Evolutionary conservation across 129 eudicot species (phyloP).

Genomic region (carrot (Daucus carota)): DNA sequence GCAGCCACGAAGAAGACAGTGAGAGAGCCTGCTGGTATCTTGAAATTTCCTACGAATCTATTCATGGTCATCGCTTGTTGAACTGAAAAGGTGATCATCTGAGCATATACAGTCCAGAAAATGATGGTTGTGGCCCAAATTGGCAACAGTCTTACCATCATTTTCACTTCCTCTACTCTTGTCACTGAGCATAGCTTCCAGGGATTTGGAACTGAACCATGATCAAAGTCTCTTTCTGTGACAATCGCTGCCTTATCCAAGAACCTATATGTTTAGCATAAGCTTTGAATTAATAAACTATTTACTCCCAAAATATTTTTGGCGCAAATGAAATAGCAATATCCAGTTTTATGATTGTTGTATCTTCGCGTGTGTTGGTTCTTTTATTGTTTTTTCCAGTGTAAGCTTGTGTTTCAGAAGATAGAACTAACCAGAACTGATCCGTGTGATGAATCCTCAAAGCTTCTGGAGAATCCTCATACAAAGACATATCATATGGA

Average conservation of each 20-base stretch:
- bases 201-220: slow-evolving; percentile 40
- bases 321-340: not conserved
- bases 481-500: slow-evolving; percentile 55
- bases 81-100: slow-evolving; percentile 93
- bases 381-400: not conserved
- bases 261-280: slow-evolving; percentile 26
- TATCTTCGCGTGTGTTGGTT: not conserved
- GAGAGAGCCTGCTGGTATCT: slow-evolving; percentile 93
- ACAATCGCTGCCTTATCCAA: slow-evolving; percentile 97
- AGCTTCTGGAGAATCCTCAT: slow-evolving; percentile 54
- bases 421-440: slow-evolving; percentile 46
- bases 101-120: slow-evolving; percentile 94
- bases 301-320: not conserved
- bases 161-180: slow-evolving; percentile 90
- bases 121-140: slow-evolving; percentile 94
- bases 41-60: slow-evolving; percentile 53
- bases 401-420: not conserved
- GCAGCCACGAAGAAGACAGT: slow-evolving; percentile 92
- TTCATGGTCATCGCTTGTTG: slow-evolving; percentile 92
- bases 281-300: not conserved
- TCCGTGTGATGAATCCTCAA: slow-evolving; percentile 70
- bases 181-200: slow-evolving; percentile 92
- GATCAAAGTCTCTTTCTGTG: slow-evolving; percentile 46
- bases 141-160: slow-evolving; percentile 71
- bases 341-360: not conserved